Base-by-base conservation (phyloP, 1,139 yeast species). In the Pichia sp. region DNA sequence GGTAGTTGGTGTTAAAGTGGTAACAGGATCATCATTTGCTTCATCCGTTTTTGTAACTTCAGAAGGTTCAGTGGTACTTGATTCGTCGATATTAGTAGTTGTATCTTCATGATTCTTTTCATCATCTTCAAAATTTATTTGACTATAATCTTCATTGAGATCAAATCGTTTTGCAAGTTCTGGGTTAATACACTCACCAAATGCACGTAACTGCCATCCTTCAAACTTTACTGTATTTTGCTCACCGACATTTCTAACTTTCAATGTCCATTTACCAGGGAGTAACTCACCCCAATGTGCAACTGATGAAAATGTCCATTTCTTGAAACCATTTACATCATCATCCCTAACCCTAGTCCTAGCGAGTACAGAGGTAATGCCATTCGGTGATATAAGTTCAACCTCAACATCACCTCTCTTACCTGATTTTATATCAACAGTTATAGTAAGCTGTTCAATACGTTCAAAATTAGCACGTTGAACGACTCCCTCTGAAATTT, bases 221-320 rank as follows among this genome's bases (percentile, higher is more conserved):
- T 69, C 62, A 36, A 91, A 71, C 4, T 55, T 59, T 5, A 89
- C 46, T 7, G 60, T 59, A 48, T 67, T 64, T 2, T 51, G 60
- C 8, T 61, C 63, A 20, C 61, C 63, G 9, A 58, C 58, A 41
- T 77, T 75, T 44, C 65, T 64, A 1, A 89, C 89, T 51, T 72
- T 75, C 21, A 91, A 56, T 28, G 64, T 76, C 98, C 98, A 93
- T 14, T 75, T 77, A 10, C 99, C 99, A 25, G 63, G 62, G 2
- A 93, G 93, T 1, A 61, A 48, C 58, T 88, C 96, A 28, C 96
- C 96, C 97, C 98, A 91, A 60, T 91, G 97, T 3, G 95, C 97
- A 19, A 93, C 97, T n/a, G 93, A 76, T 88, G 89, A 86, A 56
- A 91, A 91, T 1, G 88, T 84, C 99, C 99, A 93, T 50, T 82